Base-by-base conservation (phyloP, 805 yeast genomes). In the Wickerhamiella azyma region DNA sequence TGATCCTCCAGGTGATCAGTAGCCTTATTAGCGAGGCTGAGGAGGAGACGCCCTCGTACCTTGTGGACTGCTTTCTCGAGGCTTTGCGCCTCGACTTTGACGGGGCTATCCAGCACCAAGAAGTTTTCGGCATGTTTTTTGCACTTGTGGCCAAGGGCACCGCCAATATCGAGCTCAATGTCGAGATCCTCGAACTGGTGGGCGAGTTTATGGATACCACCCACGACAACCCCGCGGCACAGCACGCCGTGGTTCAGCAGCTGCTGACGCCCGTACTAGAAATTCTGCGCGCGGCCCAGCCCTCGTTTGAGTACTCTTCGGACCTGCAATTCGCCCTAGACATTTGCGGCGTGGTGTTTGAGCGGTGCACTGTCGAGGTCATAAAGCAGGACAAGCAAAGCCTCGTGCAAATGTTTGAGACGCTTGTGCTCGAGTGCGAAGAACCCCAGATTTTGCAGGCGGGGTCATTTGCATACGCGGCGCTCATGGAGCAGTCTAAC, bases 391-490 rank as follows among this genome's bases (percentile, higher is more conserved):
- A 59, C 29, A 48, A 52, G 13, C 48, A 50, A 24, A 47, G 46
- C 10, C 47, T 56, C 28, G 48, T 62, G 19, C 48, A 49, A 3
- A 55, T 77, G 11, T 64, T 81, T 38, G 66, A 72, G 24, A 62
- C 68, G 3, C 71, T 80, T 26, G 58, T 81, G 9, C 57, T 29
- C 17, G 49, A 52, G 4, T 70, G 85, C 0, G 65, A 61, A n/a
- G 96, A 86, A 59, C 84, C 82, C 53, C 85, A 81, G 56, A 71
- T 85, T 8, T 60, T 86, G 28, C 94, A 86, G 62, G 66, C 76
- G 9, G 79, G 86, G 2, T 81, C 89, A 0, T 89, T 82, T 50
- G 77, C 80, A 4, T 76, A 82, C 54, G 77, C 77, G 48, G 74
- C 72, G 26, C 61, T 86, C 36, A 63, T 85, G 19, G 60, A 59